Base-by-base conservation (phyloP, 192 early-diverging fungal species). In the Coemansia sp. region DNA sequence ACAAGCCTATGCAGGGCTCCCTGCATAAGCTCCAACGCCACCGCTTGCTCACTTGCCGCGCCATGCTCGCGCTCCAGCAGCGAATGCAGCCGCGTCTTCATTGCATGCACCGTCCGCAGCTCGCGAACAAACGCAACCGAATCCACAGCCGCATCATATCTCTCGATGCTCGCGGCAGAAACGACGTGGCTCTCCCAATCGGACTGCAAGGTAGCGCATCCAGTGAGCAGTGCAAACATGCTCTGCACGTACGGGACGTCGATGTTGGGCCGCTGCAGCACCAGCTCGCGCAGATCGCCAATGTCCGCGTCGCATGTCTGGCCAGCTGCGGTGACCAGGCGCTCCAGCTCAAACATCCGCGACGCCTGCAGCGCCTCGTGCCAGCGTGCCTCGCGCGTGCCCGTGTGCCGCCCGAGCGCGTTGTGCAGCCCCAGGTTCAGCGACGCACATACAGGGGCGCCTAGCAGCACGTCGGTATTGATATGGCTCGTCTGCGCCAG, bases 1-100 rank as follows among this genome's bases (percentile, higher is more conserved):
- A 14, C 35, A 25, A 44, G 24, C 55, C 23, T 23, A 19, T 18
- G 27, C 12, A 77, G 53, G 24, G 28, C 46, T 1, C 8, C 21
- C 53, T 71, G 74, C 47, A 60, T 60, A n/a, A 19, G 31, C 45
- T 71, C 75, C n/a, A 78, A 64, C 5, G 69, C 75, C 38, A 78
- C 75, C 1, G 75, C 75, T 14, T 71, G 58, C 40, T 64, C 69
- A 33, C 75, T 78, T n/a, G 56, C 52, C 12, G 50, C 31, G 14
- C 35, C 64, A 0, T 49, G 25, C 19, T 58, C 65, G 7, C 18
- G n/a, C 7, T 54, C 40, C 7, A 76, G 33, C 27, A 77, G 52
- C 19, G 5, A 14, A 22, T 67, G 49, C 8, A 71, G 46, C n/a
- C 58, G 57, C n/a, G 11, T 7, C 6, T 43, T 45, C 49, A 69